Conservation (phyloP, 1,139 yeast species). For the Geotrichum aggregatum region DNA sequence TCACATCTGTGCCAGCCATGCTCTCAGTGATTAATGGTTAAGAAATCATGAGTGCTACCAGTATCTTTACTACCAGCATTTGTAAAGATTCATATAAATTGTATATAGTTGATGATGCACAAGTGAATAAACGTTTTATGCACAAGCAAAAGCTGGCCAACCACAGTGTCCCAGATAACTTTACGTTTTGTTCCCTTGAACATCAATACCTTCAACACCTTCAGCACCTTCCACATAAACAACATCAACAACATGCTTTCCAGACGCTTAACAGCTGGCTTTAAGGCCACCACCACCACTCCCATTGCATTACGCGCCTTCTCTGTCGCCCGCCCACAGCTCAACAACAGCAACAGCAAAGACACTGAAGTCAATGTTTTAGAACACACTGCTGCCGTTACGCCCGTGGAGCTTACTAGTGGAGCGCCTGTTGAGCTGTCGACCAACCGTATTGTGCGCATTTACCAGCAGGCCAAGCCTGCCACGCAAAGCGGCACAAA, state of each 20-base stretch:
- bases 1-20: conserved; percentile 51
- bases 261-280: not conserved
- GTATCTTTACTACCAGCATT: no score
- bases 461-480: conserved; percentile 70
- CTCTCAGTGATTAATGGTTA: conserved; percentile 35
- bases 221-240: not conserved
- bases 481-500: conserved; percentile 72
- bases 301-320: conserved; percentile 6
- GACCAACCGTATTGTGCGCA: conserved; percentile 66
- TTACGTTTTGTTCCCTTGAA: not conserved
- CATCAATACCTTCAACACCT: not conserved
- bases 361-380: conserved; percentile 10
- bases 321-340: not conserved
- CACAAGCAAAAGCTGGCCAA: not conserved
- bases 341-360: conserved; percentile 6
- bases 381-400: conserved; percentile 21
- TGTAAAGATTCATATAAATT: no score
- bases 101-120: conserved; percentile 3
- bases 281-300: not conserved
- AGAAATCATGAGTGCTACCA: no score
- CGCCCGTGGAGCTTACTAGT: conserved; percentile 58
- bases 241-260: conserved; percentile 1
- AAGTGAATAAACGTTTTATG: conserved; percentile 1
- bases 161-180: not conserved
- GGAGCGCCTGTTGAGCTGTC: conserved; percentile 76